phyloP scores from a whole-genome alignment of 1,284 basidiomycete genomes.

The Waitea zeae region DNA sequence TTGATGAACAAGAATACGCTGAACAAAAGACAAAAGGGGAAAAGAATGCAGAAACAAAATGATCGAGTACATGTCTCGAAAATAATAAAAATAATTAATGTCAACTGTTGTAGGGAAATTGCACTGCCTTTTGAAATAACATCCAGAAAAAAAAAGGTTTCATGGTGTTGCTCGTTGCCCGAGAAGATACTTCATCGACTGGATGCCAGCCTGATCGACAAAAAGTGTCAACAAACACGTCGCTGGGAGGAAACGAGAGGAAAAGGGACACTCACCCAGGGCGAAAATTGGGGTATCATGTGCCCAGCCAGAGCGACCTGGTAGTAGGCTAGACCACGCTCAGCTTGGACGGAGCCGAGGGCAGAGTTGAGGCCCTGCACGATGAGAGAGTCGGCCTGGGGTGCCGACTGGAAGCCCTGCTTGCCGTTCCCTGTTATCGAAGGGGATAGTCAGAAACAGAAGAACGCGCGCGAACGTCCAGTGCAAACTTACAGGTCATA shows the following conservation, averaged over 20 bases:
- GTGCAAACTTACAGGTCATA: slow-evolving; percentile 44
- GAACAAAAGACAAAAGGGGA: too few relatives aligned
- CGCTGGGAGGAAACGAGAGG: not conserved
- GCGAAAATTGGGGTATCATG: slow-evolving; percentile 55
- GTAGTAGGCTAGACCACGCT: slow-evolving; percentile 47
- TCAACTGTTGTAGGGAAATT: too few relatives aligned
- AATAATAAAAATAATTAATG: too few relatives aligned
- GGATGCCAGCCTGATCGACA: slow-evolving; percentile 37
- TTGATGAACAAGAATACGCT: too few relatives aligned
- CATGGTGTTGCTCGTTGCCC: slow-evolving; percentile 30
- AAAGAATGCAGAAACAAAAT: too few relatives aligned
- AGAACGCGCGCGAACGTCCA: slow-evolving; percentile 7
- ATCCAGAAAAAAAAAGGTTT: too few relatives aligned
- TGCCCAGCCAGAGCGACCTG: slow-evolving; percentile 54
- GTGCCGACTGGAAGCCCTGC: slow-evolving; percentile 60
- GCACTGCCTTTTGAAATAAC: too few relatives aligned
- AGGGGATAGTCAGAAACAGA: slow-evolving; percentile 13
- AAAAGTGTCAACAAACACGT: slow-evolving; percentile 1
- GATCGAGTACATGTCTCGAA: too few relatives aligned
- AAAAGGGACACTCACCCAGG: slow-evolving; percentile 24
- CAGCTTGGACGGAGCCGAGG: slow-evolving; percentile 42
- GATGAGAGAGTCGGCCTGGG: slow-evolving; percentile 44
- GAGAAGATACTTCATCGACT: slow-evolving; percentile 53
- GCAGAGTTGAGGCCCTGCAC: slow-evolving; percentile 51
- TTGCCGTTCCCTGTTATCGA: slow-evolving; percentile 35